Base-by-base conservation (phyloP, 331 rosid species). In the Rhamnella rubrinervis region DNA sequence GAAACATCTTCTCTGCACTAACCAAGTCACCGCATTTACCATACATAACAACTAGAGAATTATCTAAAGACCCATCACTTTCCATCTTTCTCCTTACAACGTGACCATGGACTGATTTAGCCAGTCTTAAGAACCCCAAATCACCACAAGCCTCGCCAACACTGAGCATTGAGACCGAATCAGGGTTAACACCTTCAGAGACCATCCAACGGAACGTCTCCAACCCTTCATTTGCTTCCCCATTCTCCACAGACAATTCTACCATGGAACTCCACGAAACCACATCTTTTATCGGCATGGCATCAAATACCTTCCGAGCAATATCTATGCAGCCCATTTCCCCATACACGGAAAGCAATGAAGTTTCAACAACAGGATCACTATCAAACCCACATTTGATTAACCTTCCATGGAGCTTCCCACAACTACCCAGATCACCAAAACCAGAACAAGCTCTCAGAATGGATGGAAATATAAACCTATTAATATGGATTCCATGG, bases 191-290 rank as follows among this genome's bases (percentile, higher is more conserved):
- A 28, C 89, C 86, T 73, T 78, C 71, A 6, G 55, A 78, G 53
- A 88, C 71, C 98, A 90, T 88, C 73, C 19, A 17, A 7, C 85
- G 81, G 53, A 88, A 93, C 83, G 80, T 73, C 47, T 69, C 86
- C 83, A 93, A 21, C 21, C 89, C 98, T 65, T 87, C 89, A 21
- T 31, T 61, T 9, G 81, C 77, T 67, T 70, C 53, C 28, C 89
- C 92, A 69, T 84, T 88, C 91, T 87, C 92, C 66, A 87, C 85
- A 25, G 20, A 81, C 77, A 88, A 85, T 41, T 79, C 82, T 28
- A 93, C 71, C 13, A 93, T 60, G 2, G 97, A 87, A 67, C 95
- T 90, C 97, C 96, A 90, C 0, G 82, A 76, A 75, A 93, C 90
- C 68, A 86, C 85, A 76, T 93, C 98, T 65, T 86, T 93, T 0